Conservation (phyloP, 768 basidiomycete species). For the Psilocybe subaeruginosa region DNA sequence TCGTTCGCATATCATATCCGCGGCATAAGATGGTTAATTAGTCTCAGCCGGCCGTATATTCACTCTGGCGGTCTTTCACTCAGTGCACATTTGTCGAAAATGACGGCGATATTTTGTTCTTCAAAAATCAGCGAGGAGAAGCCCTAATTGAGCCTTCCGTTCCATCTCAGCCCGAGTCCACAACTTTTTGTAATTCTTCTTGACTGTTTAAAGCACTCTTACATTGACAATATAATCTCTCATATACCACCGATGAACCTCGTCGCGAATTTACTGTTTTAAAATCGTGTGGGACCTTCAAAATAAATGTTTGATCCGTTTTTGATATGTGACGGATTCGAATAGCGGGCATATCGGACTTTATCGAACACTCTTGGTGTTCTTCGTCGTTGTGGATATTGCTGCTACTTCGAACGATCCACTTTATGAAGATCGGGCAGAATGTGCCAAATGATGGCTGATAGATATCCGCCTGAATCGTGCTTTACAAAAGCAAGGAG, state of each 20-base stretch:
- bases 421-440: slow-evolving; percentile 18
- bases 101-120: slow-evolving; percentile 58
- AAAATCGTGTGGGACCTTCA: background rate
- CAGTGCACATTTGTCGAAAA: slow-evolving; percentile 61
- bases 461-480: slow-evolving; percentile 2
- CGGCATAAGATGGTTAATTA: background rate
- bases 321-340: background rate
- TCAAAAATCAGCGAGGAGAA: slow-evolving; percentile 52
- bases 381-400: slow-evolving; percentile 13
- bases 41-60: slow-evolving; percentile 40
- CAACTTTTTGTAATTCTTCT: background rate
- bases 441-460: slow-evolving; percentile 14
- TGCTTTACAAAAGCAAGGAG: background rate
- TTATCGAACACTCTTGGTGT: background rate
- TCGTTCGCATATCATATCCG: background rate
- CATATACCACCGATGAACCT: background rate
- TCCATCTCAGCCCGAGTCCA: background rate
- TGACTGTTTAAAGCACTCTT: background rate
- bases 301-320: background rate
- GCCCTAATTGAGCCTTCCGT: slow-evolving; percentile 26
- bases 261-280: background rate
- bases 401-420: slow-evolving; percentile 12
- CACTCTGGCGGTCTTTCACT: slow-evolving; percentile 62
- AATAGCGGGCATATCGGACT: background rate
- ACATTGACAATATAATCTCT: background rate